Conservation (phyloP, 805 yeast species). For the Wickerhamomyces tratensis region DNA sequence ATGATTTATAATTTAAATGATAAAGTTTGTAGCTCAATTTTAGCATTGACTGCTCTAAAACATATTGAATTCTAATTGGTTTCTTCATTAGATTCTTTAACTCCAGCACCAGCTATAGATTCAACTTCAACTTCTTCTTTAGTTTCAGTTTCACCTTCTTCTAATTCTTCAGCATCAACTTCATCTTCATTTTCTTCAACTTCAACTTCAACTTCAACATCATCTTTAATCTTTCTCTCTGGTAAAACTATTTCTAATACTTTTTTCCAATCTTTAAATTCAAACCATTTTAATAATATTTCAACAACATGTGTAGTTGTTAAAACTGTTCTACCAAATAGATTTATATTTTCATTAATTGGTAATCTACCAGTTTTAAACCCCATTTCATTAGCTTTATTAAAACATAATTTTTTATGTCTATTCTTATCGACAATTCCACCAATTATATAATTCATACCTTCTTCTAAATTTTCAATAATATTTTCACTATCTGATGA, state of each 20-base stretch:
- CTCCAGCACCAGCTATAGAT: no score
- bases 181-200: no score
- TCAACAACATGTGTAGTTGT: constrained; percentile 96
- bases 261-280: constrained; percentile 68
- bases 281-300: constrained; percentile 71
- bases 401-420: constrained; percentile 67
- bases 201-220: no score
- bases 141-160: no score
- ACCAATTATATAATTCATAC: constrained; percentile 77
- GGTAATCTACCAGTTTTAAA: constrained; percentile 74
- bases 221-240: constrained; percentile 43
- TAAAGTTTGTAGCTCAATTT: no score
- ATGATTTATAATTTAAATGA: no score
- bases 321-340: constrained; percentile 80
- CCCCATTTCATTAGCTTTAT: constrained; percentile 71
- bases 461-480: constrained; percentile 52
- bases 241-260: constrained; percentile 90
- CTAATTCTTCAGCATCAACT: no score
- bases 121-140: no score
- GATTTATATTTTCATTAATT: constrained; percentile 70
- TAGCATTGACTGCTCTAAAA: no score
- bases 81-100: no score
- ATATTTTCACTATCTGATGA: constrained; percentile 82
- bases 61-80: no score
- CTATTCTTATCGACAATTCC: constrained; percentile 96